These are phyloP conservation scores for Spergularia marina DNA, from an alignment of 148 eudicot species.

Conservation along the genomic window DNA sequence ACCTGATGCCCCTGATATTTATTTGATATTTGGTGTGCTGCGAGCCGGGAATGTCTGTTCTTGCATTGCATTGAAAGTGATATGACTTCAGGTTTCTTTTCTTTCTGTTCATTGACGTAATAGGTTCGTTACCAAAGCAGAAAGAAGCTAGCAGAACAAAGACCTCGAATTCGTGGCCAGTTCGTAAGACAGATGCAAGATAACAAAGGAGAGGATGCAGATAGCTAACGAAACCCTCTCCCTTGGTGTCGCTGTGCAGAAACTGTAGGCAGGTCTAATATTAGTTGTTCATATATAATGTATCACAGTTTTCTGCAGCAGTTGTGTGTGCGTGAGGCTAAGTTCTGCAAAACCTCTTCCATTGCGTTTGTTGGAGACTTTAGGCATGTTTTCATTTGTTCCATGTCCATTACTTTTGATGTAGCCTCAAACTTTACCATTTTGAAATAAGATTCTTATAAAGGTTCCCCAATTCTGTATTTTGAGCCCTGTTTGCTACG, in stretches of 20 bases:
- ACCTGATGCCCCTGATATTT: slow-evolving; percentile 5
- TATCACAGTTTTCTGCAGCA: slow-evolving; percentile 6
- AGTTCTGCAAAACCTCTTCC: slow-evolving; percentile 23
- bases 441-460: slow-evolving; percentile 9
- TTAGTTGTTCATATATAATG: slow-evolving; percentile 25
- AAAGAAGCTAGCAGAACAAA: slow-evolving; percentile 74
- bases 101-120: background rate
- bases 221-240: slow-evolving; percentile 38
- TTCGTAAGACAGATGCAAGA: slow-evolving; percentile 49
- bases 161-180: slow-evolving; percentile 76
- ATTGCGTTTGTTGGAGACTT: slow-evolving; percentile 21
- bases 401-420: slow-evolving; percentile 8
- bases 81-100: background rate
- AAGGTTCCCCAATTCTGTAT: background rate
- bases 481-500: too few relatives aligned
- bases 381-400: slow-evolving; percentile 20
- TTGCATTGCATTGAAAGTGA: background rate
- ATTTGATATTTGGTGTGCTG: background rate
- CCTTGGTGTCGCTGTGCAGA: background rate
- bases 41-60: background rate
- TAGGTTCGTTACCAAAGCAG: slow-evolving; percentile 80
- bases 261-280: slow-evolving; percentile 13
- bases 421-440: slow-evolving; percentile 10
- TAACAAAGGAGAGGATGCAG: slow-evolving; percentile 38
- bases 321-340: slow-evolving; percentile 17